Percentiles rank a stretch among this genome's conserved stretches.
These are phyloP conservation scores for Sporothrix mexicana DNA, from an alignment of 2,329 filamentous ascomycete species.

Conservation along the genomic window DNA sequence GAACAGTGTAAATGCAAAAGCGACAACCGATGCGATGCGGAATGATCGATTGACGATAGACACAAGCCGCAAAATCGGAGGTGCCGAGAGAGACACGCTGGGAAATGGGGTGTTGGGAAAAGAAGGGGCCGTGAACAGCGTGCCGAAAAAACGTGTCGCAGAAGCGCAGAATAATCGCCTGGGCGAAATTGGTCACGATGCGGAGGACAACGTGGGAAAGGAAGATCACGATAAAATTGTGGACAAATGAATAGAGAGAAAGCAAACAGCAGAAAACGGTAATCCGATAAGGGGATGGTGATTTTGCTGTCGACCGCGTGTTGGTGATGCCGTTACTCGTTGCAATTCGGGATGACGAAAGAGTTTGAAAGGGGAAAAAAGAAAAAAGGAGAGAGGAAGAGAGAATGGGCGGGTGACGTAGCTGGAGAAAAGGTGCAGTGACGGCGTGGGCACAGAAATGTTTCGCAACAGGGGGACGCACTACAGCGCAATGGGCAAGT, in stretches of 20 bases:
- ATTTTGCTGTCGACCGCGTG: conserved; percentile 14
- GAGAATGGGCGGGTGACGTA: conserved; percentile 38
- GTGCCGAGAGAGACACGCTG: background rate
- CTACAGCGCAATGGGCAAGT: conserved; percentile 25
- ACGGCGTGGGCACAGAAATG: conserved; percentile 29
- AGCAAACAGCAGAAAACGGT: background rate
- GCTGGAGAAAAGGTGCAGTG: conserved; percentile 38
- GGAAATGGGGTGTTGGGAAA: background rate
- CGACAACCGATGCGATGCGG: background rate
- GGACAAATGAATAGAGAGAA: background rate
- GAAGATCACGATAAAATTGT: background rate
- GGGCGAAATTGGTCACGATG: conserved; percentile 17
- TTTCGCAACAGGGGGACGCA: conserved; percentile 31
- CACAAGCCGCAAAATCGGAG: background rate
- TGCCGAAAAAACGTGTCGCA: conserved; percentile 8
- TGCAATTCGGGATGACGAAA: conserved; percentile 32
- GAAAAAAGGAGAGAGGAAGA: conserved; percentile 26
- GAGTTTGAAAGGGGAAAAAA: conserved; percentile 32
- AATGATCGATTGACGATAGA: conserved; percentile 10
- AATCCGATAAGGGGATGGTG: conserved; percentile 16
- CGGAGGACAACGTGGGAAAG: background rate
- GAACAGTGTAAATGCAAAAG: background rate
- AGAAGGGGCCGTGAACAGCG: background rate
- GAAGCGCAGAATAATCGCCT: conserved; percentile 15
- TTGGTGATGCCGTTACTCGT: conserved; percentile 27